A percentile compares a stretch with the other conserved stretches of the same genome.
phyloP scores from a whole-genome alignment of 148 eudicot species.

The Cornus suecica region DNA sequence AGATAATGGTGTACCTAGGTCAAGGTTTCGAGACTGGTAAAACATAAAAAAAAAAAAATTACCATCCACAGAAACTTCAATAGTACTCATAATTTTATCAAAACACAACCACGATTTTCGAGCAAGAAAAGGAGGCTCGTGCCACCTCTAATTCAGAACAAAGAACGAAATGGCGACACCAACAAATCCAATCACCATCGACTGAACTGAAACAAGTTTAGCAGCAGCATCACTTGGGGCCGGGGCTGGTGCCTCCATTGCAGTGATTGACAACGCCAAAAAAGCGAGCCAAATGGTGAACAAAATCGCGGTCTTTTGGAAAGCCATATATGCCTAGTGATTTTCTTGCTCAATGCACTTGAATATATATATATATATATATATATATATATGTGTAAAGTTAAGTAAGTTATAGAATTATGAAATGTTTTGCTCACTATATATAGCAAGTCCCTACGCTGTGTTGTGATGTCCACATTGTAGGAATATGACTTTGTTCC shows the following conservation, averaged over 20 bases:
- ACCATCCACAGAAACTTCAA: not conserved
- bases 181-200: not conserved
- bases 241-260: not conserved
- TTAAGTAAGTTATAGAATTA: not conserved
- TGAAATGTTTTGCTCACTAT: not conserved
- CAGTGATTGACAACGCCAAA: not conserved
- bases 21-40: no score
- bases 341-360: not conserved
- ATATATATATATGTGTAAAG: no score
- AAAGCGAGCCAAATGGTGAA: conserved; percentile 2
- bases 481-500: not conserved
- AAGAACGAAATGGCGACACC: conserved; percentile 9
- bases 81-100: no score
- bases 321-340: conserved; percentile 2
- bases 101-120: not conserved
- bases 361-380: no score
- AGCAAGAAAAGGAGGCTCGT: not conserved
- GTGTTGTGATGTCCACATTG: not conserved
- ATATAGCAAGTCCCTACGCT: not conserved
- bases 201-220: not conserved
- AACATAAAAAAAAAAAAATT: no score
- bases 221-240: not conserved
- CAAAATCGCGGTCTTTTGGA: not conserved
- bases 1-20: no score
- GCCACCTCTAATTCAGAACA: not conserved